phyloP scores from a whole-genome alignment of 73 alveolate species.

The Tetrahymena borealis region DNA sequence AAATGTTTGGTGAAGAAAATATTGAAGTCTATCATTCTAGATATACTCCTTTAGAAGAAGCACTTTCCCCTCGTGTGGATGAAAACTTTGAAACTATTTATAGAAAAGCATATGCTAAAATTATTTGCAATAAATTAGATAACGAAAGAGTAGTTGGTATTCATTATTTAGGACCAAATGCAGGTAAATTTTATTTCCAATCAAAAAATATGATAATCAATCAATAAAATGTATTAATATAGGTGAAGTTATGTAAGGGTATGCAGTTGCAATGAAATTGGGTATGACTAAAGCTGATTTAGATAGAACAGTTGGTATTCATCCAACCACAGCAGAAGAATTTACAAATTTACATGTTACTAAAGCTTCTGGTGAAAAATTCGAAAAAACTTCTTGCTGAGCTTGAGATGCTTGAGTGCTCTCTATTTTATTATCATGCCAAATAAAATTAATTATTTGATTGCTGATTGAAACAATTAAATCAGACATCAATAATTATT shows the following conservation, averaged over 20 bases:
- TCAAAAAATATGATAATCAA: background rate
- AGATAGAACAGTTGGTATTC: conserved; percentile 88
- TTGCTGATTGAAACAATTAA: too few relatives aligned
- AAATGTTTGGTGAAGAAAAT: conserved; percentile 70
- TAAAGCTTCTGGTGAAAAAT: conserved; percentile 77
- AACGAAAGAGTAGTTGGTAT: conserved; percentile 76
- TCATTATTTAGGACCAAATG: conserved; percentile 82
- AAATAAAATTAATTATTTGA: background rate
- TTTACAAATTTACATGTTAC: conserved; percentile 70
- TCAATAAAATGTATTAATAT: background rate
- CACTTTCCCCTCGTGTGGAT: conserved; percentile 14
- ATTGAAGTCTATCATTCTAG: conserved; percentile 85
- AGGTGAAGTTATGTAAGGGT: conserved; percentile 90
- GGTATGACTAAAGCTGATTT: conserved; percentile 86
- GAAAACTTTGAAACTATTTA: conserved; percentile 20
- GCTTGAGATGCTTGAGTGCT: conserved; percentile 57
- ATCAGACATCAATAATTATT: too few relatives aligned
- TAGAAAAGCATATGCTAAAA: conserved; percentile 63
- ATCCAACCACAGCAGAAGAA: conserved; percentile 96
- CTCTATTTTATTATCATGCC: background rate
- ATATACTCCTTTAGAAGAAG: conserved; percentile 71
- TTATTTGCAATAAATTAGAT: conserved; percentile 55
- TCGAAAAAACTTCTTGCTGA: conserved; percentile 90
- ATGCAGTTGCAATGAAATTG: conserved; percentile 87
- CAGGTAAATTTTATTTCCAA: conserved; percentile 9